These are phyloP conservation scores for Staphylotrichum tortipilum DNA, from an alignment of 495 filamentous ascomycete genomes.

Conservation along the genomic window DNA sequence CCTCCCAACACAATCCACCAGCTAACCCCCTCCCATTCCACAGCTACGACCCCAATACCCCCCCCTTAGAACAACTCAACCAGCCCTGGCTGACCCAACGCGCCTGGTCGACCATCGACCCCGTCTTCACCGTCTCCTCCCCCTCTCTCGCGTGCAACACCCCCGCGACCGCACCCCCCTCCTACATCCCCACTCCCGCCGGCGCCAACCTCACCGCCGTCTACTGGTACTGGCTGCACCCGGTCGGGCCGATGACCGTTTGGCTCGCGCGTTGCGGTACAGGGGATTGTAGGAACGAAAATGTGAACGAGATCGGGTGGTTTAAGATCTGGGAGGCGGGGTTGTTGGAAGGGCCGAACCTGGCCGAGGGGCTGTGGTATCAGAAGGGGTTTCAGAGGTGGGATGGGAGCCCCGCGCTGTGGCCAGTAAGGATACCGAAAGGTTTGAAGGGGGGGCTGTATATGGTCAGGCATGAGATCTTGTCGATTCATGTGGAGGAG, in stretches of 20 bases:
- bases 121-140: conserved; percentile 33
- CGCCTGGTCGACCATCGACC: conserved; percentile 36
- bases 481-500: conserved; percentile 44
- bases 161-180: conserved; percentile 33
- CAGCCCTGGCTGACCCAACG: conserved; percentile 40
- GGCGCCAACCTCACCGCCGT: conserved; percentile 39
- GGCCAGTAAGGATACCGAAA: conserved; percentile 42
- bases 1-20: not conserved
- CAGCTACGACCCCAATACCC: conserved; percentile 35
- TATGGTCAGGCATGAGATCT: conserved; percentile 46
- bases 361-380: conserved; percentile 46
- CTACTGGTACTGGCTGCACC: conserved; percentile 46
- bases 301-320: conserved; percentile 35
- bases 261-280: conserved; percentile 38
- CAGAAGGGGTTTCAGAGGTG: conserved; percentile 42
- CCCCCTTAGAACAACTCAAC: conserved; percentile 27
- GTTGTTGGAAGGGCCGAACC: conserved; percentile 34
- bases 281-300: conserved; percentile 28
- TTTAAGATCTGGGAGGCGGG: conserved; percentile 49
- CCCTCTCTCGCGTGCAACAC: conserved; percentile 35
- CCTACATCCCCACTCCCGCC: conserved; percentile 35
- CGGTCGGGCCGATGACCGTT: conserved; percentile 43
- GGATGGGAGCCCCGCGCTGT: conserved; percentile 35
- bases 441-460: conserved; percentile 42
- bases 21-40: not conserved